phyloP scores from a whole-genome alignment of 108 stramenopile genomes.

The Pinguiococcus pyrenoidosus region DNA sequence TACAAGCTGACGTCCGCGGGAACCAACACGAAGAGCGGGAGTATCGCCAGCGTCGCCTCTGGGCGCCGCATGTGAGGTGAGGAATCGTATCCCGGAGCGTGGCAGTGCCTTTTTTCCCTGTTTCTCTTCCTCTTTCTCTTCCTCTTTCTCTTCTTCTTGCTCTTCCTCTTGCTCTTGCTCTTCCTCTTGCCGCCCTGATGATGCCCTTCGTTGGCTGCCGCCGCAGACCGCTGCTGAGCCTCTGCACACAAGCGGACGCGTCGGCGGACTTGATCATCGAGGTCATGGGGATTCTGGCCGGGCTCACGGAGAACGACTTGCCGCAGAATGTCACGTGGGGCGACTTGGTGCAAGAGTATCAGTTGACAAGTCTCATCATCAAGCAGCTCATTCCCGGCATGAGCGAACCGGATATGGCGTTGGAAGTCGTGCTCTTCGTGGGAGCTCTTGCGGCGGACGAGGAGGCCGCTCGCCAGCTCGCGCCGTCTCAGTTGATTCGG shows the following conservation, averaged over 20 bases:
- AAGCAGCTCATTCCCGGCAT: constrained; percentile 45
- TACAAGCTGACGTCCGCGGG: constrained; percentile 26
- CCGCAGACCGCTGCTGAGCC: too few species aligned
- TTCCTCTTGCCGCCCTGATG: too few species aligned
- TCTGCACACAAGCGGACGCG: too few species aligned
- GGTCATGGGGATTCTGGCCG: constrained; percentile 31
- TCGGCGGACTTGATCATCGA: constrained; percentile 16
- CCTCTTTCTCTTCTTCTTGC: too few species aligned
- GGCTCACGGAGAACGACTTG: constrained; percentile 41
- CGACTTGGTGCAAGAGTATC: constrained; percentile 28
- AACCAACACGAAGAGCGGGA: constrained; percentile 1
- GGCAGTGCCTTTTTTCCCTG: too few species aligned
- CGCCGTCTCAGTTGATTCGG: constrained; percentile 8
- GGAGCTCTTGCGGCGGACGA: constrained; percentile 21
- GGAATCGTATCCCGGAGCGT: too few species aligned
- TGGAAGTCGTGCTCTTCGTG: constrained; percentile 34
- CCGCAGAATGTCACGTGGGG: constrained; percentile 24
- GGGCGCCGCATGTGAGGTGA: too few species aligned
- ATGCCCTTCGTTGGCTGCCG: too few species aligned
- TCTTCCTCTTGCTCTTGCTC: too few species aligned
- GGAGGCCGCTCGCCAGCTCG: constrained; percentile 13
- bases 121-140: too few species aligned
- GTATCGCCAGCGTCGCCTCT: constrained; percentile 32
- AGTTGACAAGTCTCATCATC: constrained; percentile 27
- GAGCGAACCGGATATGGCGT: constrained; percentile 40